Base-by-base conservation (phyloP, 352 stramenopile species). In the Paralagenidium karlingii region DNA sequence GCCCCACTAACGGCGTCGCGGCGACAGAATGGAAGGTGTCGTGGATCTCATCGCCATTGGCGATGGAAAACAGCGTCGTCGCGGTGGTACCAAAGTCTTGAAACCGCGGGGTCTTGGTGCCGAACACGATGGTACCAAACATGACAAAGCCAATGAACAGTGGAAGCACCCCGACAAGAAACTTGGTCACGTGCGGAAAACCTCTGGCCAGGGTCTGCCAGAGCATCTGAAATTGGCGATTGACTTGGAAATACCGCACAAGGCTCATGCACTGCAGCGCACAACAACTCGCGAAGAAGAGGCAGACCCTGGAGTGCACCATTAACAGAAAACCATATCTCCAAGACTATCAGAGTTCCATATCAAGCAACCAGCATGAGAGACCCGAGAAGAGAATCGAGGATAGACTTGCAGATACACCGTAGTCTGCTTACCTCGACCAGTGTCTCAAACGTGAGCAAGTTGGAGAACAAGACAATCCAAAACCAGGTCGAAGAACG, bases 111-210 rank as follows among this genome's bases (percentile, higher is more conserved):
- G 82, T 63, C 24, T 85, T 80, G 29, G 68, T 68, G 15, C 75
- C 80, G 46, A 94, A 92, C 76, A 87, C 88, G 51, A 87, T 55
- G 5, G 82, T 84, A 26, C 73, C 75, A 25, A 94, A 92, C 5
- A 91, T 46, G 22, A 89, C 75, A 45, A 86, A 94, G 3, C 74
- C 78, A 8, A 91, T 60, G 38, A 91, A 86, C 24, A 94, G 71
- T 2, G 80, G 80, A 1, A 84, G 42, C 16, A 90, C 80, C n/a
- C 80, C 80, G 1, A 71, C 45, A n/a, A 94, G 58, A 47, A 91
- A 91, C 47, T 84, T 66, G 2, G 68, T 45, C 15, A 91, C 75
- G 8, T 71, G 66, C 5, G 80, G 80, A 11, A 90, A 48, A 0
- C 71, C 74, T 6, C 70, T 61, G 21, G 51, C 55, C 31, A 94